Percentiles rank a stretch among this genome's conserved stretches.
phyloP scores from a whole-genome alignment of 495 filamentous ascomycete species.

The Aspergillus nidulans region DNA sequence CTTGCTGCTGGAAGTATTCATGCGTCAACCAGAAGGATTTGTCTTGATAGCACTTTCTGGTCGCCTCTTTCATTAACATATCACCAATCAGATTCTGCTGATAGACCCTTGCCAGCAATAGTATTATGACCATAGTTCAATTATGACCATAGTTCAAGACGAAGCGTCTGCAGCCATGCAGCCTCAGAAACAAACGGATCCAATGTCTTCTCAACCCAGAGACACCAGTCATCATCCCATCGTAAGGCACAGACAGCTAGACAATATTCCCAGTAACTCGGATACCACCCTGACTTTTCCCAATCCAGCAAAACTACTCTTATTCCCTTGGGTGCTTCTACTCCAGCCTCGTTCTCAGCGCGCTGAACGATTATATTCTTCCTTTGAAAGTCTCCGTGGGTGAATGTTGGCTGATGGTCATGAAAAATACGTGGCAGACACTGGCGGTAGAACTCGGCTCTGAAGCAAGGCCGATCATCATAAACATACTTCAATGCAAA shows the following conservation, averaged over 20 bases:
- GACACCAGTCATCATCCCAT: conserved; percentile 4
- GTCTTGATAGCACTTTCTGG: too few relatives aligned
- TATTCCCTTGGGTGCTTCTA: conserved; percentile 20
- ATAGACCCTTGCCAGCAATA: not conserved
- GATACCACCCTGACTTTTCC: conserved; percentile 42
- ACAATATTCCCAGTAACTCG: conserved; percentile 44
- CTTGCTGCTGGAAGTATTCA: too few relatives aligned
- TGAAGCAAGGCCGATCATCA: conserved; percentile 16
- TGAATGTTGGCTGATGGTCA: conserved; percentile 14
- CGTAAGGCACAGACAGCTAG: conserved; percentile 16
- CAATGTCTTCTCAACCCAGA: conserved; percentile 5
- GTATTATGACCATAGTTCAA: conserved; percentile 5
- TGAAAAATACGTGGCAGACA: conserved; percentile 23
- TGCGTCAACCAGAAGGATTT: too few relatives aligned
- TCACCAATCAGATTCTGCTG: not conserved
- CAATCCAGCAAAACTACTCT: conserved; percentile 37
- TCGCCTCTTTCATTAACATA: not conserved
- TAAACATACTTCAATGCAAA: conserved; percentile 25
- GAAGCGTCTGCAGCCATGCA: conserved; percentile 1
- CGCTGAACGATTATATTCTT: conserved; percentile 15
- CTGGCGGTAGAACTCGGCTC: conserved; percentile 30
- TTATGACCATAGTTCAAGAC: conserved; percentile 4
- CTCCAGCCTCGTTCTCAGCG: conserved; percentile 2
- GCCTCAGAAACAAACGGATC: conserved; percentile 1
- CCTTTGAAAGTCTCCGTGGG: conserved; percentile 22